phyloP scores from a whole-genome alignment of 2,329 filamentous ascomycete species.

The Colletotrichum cordylinicola region DNA sequence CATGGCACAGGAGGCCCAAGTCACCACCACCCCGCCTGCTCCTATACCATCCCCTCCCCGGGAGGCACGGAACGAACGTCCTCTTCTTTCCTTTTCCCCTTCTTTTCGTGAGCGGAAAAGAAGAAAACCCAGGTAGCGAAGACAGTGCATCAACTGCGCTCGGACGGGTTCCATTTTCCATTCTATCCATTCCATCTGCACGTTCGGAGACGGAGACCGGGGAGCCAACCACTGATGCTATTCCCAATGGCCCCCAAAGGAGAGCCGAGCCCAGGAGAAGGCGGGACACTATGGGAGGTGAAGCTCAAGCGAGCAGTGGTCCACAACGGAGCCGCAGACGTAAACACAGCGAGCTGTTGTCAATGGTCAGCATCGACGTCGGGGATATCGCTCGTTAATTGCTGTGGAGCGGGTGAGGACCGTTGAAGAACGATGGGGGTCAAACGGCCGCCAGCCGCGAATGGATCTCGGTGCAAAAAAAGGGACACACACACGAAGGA shows the following conservation, averaged over 20 bases:
- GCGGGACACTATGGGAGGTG: neutral
- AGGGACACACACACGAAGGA: neutral
- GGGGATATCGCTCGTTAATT: slow-evolving; percentile 1
- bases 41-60: neutral
- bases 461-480: neutral
- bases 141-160: slow-evolving; percentile 11
- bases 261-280: neutral
- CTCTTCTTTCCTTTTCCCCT: neutral
- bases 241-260: neutral
- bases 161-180: neutral
- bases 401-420: neutral
- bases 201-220: neutral
- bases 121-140: neutral
- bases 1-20: neutral
- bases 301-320: neutral
- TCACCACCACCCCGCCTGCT: neutral
- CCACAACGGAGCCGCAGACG: slow-evolving; percentile 10
- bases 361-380: neutral
- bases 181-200: neutral
- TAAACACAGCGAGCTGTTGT: neutral
- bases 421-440: slow-evolving; percentile 15
- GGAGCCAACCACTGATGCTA: neutral
- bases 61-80: neutral
- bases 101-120: neutral
- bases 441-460: neutral